phyloP scores from a whole-genome alignment of 1,284 basidiomycete genomes.

The Trametes hirsuta region DNA sequence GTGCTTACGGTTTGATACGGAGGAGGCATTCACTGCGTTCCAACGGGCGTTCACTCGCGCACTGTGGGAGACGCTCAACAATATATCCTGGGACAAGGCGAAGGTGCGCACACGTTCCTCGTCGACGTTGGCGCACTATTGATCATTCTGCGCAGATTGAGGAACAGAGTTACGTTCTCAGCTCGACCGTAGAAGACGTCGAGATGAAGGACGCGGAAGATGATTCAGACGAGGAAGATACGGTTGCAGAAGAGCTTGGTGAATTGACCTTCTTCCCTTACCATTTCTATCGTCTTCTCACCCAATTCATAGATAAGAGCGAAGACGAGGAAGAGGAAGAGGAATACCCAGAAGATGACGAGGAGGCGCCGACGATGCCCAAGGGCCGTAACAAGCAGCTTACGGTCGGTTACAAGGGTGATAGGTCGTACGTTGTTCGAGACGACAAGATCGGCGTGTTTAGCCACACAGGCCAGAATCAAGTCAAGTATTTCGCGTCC shows the following conservation, averaged over 20 bases:
- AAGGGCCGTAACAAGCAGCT: constrained; percentile 83
- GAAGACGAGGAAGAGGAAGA: constrained; percentile 46
- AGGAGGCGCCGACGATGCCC: constrained; percentile 47
- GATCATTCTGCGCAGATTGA: constrained; percentile 53
- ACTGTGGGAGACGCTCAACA: constrained; percentile 86
- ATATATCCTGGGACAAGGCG: constrained; percentile 77
- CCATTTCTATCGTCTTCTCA: background rate
- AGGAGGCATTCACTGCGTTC: constrained; percentile 67
- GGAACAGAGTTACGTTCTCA: constrained; percentile 79
- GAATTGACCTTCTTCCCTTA: background rate
- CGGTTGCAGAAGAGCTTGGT: constrained; percentile 64
- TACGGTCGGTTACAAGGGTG: constrained; percentile 95
- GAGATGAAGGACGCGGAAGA: constrained; percentile 84
- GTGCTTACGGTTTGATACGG: constrained; percentile 75
- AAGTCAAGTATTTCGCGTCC: constrained; percentile 87
- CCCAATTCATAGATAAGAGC: constrained; percentile 28
- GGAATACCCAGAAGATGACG: constrained; percentile 52
- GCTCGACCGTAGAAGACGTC: constrained; percentile 76
- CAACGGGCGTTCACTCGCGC: constrained; percentile 70
- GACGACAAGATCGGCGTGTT: constrained; percentile 99
- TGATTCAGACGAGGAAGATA: constrained; percentile 77
- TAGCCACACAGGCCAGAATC: constrained; percentile 76
- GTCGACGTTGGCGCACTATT: background rate
- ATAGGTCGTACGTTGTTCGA: constrained; percentile 94
- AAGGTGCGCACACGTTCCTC: constrained; percentile 55